Evolutionary conservation across 176 grass and related monocot species (phyloP).

Genomic region (Puccinellia tenuiflora): DNA sequence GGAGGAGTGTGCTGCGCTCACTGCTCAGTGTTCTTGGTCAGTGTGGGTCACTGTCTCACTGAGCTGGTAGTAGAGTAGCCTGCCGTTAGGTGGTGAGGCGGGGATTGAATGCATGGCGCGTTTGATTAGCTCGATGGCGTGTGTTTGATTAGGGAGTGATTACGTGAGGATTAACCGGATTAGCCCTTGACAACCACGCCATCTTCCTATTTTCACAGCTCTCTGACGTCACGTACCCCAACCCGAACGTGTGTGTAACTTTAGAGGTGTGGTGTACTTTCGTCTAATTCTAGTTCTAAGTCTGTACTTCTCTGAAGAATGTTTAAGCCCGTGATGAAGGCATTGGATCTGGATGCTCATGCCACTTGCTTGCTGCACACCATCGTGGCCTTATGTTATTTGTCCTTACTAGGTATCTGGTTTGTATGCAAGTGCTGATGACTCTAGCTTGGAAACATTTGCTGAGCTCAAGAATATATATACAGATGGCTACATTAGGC

Average conservation of each 20-base stretch:
- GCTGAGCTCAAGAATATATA: background rate
- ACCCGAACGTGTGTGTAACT: background rate
- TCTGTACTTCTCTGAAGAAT: background rate
- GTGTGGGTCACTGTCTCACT: background rate
- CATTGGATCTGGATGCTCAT: constrained; percentile 10
- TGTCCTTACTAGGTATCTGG: background rate
- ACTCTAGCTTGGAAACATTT: constrained; percentile 5
- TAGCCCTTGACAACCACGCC: background rate
- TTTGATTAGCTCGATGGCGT: background rate
- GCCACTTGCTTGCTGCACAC: constrained; percentile 5
- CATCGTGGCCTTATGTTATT: background rate
- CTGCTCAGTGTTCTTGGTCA: background rate
- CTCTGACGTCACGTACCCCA: background rate
- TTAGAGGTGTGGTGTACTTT: background rate
- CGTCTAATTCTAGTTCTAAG: background rate
- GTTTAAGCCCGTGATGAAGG: constrained; percentile 27
- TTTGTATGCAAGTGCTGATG: background rate
- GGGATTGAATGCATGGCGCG: background rate
- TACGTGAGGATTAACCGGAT: background rate
- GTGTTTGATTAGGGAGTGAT: background rate
- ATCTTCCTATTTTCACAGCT: background rate
- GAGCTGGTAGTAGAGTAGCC: background rate
- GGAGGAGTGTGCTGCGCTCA: background rate
- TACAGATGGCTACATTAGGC: no score
- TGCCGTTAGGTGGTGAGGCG: constrained; percentile 4